Percentiles rank a stretch among this genome's conserved stretches.
phyloP scores from a whole-genome alignment of 768 basidiomycete genomes.

The Dictyophora rubrovolvata region DNA sequence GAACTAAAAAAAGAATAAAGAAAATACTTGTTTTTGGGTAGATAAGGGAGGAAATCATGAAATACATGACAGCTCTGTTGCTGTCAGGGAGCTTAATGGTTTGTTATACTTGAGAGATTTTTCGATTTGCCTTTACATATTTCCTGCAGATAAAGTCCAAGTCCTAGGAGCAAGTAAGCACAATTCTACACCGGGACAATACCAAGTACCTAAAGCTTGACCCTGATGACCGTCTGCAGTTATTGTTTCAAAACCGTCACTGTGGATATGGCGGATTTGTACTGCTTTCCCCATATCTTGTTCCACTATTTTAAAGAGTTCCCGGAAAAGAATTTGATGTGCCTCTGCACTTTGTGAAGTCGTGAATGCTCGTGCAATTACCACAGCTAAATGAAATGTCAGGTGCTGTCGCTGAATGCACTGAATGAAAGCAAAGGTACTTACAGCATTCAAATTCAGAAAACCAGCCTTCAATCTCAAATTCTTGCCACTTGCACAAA shows the following conservation, averaged over 20 bases:
- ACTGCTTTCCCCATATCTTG: slow-evolving; percentile 14
- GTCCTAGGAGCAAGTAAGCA: too few relatives aligned
- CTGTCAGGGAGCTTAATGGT: slow-evolving; percentile 12
- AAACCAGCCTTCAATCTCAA: slow-evolving; percentile 16
- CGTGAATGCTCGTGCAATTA: slow-evolving; percentile 17
- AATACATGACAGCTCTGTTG: slow-evolving; percentile 20
- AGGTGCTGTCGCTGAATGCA: not conserved
- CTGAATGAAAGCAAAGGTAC: not conserved
- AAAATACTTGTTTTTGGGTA: too few relatives aligned
- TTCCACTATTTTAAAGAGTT: slow-evolving; percentile 15
- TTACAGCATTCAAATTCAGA: slow-evolving; percentile 9
- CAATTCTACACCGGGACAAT: too few relatives aligned
- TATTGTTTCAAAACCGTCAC: slow-evolving; percentile 11
- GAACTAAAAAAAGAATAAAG: too few relatives aligned
- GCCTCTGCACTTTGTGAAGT: slow-evolving; percentile 19
- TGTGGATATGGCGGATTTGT: slow-evolving; percentile 17
- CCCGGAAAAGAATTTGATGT: slow-evolving; percentile 16
- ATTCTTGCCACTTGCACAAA: slow-evolving; percentile 13
- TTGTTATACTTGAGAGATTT: slow-evolving; percentile 4
- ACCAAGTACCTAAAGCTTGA: not conserved
- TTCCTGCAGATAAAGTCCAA: slow-evolving; percentile 13
- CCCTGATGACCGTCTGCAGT: not conserved
- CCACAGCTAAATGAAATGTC: slow-evolving; percentile 13
- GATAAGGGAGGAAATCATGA: too few relatives aligned
- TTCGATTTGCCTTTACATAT: slow-evolving; percentile 4